Percentiles rank a stretch among this genome's conserved stretches.
Evolutionary conservation across 768 basidiomycete species (phyloP).

Genomic region (Cystofilobasidium capitatum): DNA sequence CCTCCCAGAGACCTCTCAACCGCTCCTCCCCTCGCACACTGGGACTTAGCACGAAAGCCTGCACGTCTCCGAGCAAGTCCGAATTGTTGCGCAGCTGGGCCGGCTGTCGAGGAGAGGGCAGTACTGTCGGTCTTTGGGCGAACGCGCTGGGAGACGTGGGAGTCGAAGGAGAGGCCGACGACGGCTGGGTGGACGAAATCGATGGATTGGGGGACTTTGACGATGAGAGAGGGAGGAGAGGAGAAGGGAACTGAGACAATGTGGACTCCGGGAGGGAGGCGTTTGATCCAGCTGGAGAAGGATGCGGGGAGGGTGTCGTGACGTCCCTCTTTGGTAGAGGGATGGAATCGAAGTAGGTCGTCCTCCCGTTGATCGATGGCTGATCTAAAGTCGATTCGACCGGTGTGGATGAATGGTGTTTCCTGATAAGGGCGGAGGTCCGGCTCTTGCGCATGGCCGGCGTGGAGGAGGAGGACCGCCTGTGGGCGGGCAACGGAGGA

Average conservation of each 20-base stretch:
- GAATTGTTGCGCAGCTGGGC: neutral
- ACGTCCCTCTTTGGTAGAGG: neutral
- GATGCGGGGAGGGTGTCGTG: too few relatives aligned
- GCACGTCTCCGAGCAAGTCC: neutral
- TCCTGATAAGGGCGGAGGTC: neutral
- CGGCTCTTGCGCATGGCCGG: neutral
- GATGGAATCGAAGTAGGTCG: neutral
- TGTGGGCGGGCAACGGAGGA: neutral
- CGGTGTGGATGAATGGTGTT: neutral
- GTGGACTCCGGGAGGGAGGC: too few relatives aligned
- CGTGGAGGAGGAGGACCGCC: neutral
- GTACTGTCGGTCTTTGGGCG: neutral
- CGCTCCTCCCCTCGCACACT: too few relatives aligned
- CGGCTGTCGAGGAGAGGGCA: neutral
- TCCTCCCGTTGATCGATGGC: neutral
- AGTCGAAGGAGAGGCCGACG: too few relatives aligned
- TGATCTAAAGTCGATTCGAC: neutral
- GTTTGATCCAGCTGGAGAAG: too few relatives aligned
- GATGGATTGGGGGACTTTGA: too few relatives aligned
- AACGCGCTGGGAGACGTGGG: too few relatives aligned
- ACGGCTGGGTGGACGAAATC: too few relatives aligned
- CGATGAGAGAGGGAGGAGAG: too few relatives aligned
- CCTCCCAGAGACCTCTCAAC: too few relatives aligned
- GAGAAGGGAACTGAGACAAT: too few relatives aligned
- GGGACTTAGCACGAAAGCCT: slow-evolving; percentile 4